Conservation (phyloP, 305 asterid species). For the Withania somnifera region DNA sequence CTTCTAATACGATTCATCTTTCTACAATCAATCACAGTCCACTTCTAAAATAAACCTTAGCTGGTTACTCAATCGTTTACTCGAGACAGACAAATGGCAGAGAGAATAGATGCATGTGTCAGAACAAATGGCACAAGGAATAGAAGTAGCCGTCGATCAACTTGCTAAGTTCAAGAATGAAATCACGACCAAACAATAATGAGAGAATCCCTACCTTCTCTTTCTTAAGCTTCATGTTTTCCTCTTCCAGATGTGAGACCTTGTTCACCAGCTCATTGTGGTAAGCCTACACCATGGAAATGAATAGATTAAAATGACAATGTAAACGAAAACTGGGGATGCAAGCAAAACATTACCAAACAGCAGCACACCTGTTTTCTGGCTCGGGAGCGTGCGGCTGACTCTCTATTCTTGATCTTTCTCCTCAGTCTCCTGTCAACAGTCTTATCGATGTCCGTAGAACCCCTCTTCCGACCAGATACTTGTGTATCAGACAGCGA, state of each 20-base stretch:
- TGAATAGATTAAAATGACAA: neutral
- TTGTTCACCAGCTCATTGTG: conserved; percentile 79
- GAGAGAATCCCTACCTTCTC: conserved; percentile 43
- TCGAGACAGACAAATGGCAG: neutral
- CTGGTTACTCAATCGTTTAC: neutral
- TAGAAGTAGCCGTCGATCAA: neutral
- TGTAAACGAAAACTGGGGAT: neutral
- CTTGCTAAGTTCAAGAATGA: neutral
- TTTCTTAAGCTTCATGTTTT: conserved; percentile 54
- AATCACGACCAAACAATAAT: neutral
- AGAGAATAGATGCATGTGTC: neutral
- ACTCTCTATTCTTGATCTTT: conserved; percentile 83
- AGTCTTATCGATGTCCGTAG: conserved; percentile 52
- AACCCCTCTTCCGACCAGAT: conserved; percentile 46
- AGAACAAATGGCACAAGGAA: neutral
- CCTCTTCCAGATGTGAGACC: conserved; percentile 74
- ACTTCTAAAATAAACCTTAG: neutral
- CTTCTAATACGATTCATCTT: neutral
- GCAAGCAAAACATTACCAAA: neutral
- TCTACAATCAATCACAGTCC: neutral
- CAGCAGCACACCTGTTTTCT: conserved; percentile 66
- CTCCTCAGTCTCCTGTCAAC: conserved; percentile 74
- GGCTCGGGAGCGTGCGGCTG: conserved; percentile 91
- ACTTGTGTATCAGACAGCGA: conserved; percentile 51
- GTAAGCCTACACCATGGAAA: conserved; percentile 47